Base-by-base conservation (phyloP, 1,139 yeast genomes). In the Hemisphaericaspora subhashii region DNA sequence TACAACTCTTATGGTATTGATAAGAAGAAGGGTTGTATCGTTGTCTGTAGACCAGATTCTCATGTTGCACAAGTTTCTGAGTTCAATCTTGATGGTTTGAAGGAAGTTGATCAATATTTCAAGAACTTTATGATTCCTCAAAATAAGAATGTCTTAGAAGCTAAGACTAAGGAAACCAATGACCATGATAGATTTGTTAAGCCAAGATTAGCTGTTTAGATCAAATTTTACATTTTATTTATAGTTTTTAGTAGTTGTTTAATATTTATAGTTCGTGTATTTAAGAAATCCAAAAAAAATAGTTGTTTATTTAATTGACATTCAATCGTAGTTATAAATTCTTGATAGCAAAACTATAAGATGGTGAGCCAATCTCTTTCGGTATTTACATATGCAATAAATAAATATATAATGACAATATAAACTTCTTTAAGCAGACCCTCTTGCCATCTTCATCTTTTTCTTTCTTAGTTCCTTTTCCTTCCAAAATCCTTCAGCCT, bases 401-500 rank as follows among this genome's bases (percentile, higher is more conserved):
- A 12, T 13, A 18, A 10, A 20, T 12, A 30, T 16, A 31, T n/a
- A 31, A n/a, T 13, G 7, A 4, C 13, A 11, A 31, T 4, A 24
- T 12, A 17, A 11, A 20, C 10, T 7, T 21, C 27, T 14, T 12
- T 28, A 11, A 20, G 27, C 14, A 6, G 31, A 11, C 12, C 13
- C 31, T n/a, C 13, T 16, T 9, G 21, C 24, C 31, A 17, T 33
- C 31, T 20, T 27, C 28, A 18, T 20, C 29, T 16, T 16, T n/a
- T 14, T 31, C 29, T 22, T 36, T 20, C 38, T 29, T 24, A n/a
- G 13, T 17, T 38, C 29, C 35, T 36, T 39, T 13, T n/a, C 16
- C 34, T 36, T 33, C 76, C 77, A 70, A 14, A 46, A 43, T 43
- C 59, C 63, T 45, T 81, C 86, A 8, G 79, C 83, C 37, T 72